phyloP scores from a whole-genome alignment of 2,329 filamentous ascomycete genomes.

The Fusarium nematophilum region DNA sequence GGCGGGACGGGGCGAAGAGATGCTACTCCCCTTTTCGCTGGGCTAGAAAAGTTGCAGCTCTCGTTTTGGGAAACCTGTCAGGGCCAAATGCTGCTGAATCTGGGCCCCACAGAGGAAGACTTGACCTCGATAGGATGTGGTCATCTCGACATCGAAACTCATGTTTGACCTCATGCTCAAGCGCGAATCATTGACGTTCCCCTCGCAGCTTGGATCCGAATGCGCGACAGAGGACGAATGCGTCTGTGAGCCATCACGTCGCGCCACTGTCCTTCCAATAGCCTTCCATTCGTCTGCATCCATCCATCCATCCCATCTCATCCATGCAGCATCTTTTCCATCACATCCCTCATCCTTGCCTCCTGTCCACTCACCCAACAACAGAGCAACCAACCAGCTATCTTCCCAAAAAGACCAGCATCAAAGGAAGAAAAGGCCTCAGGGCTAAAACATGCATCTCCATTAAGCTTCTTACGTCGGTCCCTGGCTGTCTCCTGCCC shows the following conservation, averaged over 20 bases:
- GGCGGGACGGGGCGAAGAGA: conserved; percentile 10
- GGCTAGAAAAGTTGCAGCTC: neutral
- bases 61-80: conserved; percentile 22
- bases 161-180: conserved; percentile 1
- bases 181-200: conserved; percentile 23
- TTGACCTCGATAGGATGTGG: conserved; percentile 18
- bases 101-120: conserved; percentile 5
- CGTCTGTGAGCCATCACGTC: conserved; percentile 4
- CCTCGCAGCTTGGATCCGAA: conserved; percentile 7
- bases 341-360: conserved; percentile 28
- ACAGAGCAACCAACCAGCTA: conserved; percentile 7
- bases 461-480: conserved; percentile 35
- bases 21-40: conserved; percentile 7
- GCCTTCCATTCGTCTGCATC: conserved; percentile 15
- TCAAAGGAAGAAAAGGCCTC: conserved; percentile 29
- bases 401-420: conserved; percentile 24
- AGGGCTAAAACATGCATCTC: conserved; percentile 37
- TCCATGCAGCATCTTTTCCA: conserved; percentile 9
- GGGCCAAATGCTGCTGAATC: conserved; percentile 5
- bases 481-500: conserved; percentile 1
- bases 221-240: conserved; percentile 25
- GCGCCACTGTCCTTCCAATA: conserved; percentile 8
- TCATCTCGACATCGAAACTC: conserved; percentile 15
- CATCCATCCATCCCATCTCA: conserved; percentile 2
- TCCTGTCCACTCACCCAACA: conserved; percentile 7